phyloP scores from a whole-genome alignment of 192 early-diverging fungal species.

The Coemansia sp. region DNA sequence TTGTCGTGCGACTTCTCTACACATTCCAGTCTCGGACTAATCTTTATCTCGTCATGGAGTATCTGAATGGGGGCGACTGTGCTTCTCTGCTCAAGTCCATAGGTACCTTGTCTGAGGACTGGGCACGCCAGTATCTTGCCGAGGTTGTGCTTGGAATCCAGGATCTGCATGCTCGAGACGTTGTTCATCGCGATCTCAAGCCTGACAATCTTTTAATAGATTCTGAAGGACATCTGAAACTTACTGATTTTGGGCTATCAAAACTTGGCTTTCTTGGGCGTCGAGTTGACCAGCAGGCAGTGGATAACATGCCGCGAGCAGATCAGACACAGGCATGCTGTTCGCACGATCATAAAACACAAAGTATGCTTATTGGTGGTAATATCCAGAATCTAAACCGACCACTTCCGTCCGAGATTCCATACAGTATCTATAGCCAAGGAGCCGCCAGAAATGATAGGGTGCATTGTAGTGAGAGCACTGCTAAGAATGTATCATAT shows the following conservation, averaged over 20 bases:
- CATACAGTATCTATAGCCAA: conserved; percentile 3
- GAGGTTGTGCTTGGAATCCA: conserved; percentile 86
- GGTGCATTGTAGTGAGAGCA: neutral
- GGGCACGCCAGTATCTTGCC: conserved; percentile 83
- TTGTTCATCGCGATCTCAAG: conserved; percentile 81
- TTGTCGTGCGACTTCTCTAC: conserved; percentile 85
- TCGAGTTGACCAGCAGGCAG: conserved; percentile 38
- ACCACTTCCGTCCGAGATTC: neutral
- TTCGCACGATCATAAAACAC: neutral
- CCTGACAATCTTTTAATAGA: conserved; percentile 87
- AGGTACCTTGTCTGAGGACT: conserved; percentile 72
- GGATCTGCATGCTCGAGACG: conserved; percentile 81
- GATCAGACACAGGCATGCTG: neutral
- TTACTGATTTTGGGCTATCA: conserved; percentile 89
- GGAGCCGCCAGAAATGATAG: neutral
- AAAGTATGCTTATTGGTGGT: neutral
- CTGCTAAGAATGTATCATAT: neutral
- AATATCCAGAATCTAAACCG: neutral
- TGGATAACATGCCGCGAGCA: conserved; percentile 1
- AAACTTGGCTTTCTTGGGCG: conserved; percentile 51
- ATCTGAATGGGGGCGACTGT: conserved; percentile 84
- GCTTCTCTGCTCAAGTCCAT: conserved; percentile 73
- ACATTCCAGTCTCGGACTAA: conserved; percentile 86
- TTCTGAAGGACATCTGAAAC: conserved; percentile 83
- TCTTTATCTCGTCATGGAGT: conserved; percentile 88